These are phyloP conservation scores for Russula earlei DNA, from an alignment of 768 basidiomycete species.

Conservation along the genomic window DNA sequence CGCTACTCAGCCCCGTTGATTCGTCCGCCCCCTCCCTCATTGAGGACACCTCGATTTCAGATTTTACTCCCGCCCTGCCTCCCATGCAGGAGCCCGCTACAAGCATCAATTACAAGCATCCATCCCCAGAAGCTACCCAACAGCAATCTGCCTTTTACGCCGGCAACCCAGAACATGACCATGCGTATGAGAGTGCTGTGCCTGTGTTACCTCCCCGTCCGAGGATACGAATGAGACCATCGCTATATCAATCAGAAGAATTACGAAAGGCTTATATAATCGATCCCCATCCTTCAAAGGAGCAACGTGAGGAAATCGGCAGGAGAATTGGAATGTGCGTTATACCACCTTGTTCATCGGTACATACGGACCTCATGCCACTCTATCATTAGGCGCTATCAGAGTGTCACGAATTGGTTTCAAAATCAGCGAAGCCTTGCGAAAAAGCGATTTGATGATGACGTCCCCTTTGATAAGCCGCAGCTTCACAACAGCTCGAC, in stretches of 20 bases:
- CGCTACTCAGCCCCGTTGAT: constrained; percentile 31
- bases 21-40: constrained; percentile 30
- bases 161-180: constrained; percentile 40
- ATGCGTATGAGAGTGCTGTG: constrained; percentile 37
- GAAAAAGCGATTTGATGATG: constrained; percentile 60
- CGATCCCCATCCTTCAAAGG: constrained; percentile 59
- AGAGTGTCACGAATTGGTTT: constrained; percentile 81
- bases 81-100: constrained; percentile 22
- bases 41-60: constrained; percentile 42
- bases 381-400: constrained; percentile 51
- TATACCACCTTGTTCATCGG: neutral
- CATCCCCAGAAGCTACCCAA: constrained; percentile 28
- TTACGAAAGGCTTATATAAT: constrained; percentile 54
- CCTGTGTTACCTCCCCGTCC: constrained; percentile 37
- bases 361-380: constrained; percentile 3
- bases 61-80: constrained; percentile 27
- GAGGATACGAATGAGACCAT: constrained; percentile 56
- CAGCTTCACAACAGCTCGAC: constrained; percentile 21
- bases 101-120: constrained; percentile 23
- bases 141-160: constrained; percentile 34
- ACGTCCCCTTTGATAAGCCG: constrained; percentile 28
- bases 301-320: constrained; percentile 56
- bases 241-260: constrained; percentile 57
- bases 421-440: constrained; percentile 76
- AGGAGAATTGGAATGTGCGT: constrained; percentile 70